Evolutionary conservation across 306 rosid species (phyloP).

Genomic region (Quercus berberidifolia): DNA sequence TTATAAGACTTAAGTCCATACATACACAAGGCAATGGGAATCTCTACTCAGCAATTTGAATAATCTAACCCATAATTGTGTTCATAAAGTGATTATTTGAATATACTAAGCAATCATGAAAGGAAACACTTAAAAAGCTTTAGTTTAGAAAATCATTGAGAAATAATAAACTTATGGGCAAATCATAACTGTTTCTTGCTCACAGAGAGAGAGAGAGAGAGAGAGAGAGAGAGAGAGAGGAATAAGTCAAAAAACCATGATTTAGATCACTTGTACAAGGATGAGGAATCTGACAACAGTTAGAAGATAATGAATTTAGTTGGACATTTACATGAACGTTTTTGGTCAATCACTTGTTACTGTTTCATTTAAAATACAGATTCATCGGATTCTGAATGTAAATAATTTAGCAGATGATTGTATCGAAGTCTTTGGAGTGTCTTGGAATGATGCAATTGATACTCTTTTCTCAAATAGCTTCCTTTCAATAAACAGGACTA

Average conservation of each 20-base stretch:
- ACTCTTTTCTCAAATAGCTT: no score
- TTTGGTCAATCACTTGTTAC: not conserved
- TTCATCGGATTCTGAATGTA: not conserved
- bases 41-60: not conserved
- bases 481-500: no score
- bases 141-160: not conserved
- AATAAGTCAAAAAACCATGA: not conserved
- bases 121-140: not conserved
- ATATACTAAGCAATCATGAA: not conserved
- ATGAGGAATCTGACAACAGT: no score
- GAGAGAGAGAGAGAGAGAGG: no score
- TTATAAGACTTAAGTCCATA: not conserved
- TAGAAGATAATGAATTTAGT: no score
- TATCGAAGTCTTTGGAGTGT: not conserved
- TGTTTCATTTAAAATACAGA: no score
- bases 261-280: not conserved
- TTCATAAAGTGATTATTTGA: not conserved
- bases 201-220: no score
- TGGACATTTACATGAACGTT: no score
- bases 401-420: not conserved
- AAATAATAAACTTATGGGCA: not conserved
- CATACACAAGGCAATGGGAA: not conserved
- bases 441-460: no score
- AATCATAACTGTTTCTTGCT: not conserved
- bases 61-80: not conserved